These are phyloP conservation scores for Heliocybe sulcata DNA, from an alignment of 1,284 basidiomycete genomes.

Conservation along the genomic window DNA sequence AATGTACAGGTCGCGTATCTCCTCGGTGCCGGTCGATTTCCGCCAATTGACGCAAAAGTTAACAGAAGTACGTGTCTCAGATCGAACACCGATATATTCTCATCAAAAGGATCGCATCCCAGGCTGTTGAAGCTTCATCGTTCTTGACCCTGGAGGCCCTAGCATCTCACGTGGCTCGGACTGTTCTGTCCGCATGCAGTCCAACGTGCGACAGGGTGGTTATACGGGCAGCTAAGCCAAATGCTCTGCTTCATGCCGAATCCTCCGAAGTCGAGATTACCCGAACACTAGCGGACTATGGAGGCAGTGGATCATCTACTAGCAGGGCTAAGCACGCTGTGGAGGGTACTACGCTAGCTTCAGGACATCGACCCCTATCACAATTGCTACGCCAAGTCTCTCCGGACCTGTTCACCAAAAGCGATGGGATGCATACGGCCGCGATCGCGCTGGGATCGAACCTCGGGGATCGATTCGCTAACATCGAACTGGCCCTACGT, in stretches of 20 bases:
- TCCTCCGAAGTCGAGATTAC: constrained; percentile 57
- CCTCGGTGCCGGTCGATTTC: constrained; percentile 26
- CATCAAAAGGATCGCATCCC: not conserved
- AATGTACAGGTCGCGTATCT: constrained; percentile 13
- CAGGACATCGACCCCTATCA: not conserved
- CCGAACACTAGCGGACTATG: constrained; percentile 31
- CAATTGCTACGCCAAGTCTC: not conserved
- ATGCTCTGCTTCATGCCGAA: constrained; percentile 66
- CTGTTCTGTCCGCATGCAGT: constrained; percentile 23
- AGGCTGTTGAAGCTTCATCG: constrained; percentile 38
- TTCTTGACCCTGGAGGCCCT: constrained; percentile 76
- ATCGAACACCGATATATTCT: not conserved
- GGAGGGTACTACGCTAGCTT: not conserved
- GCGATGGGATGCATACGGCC: constrained; percentile 19
- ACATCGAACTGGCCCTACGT: constrained; percentile 74
- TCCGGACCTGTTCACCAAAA: not conserved
- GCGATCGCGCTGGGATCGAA: constrained; percentile 89
- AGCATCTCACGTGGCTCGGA: constrained; percentile 50
- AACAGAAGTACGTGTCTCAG: constrained; percentile 27
- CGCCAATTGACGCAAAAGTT: constrained; percentile 29
- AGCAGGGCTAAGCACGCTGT: too few species aligned
- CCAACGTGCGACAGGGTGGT: constrained; percentile 29
- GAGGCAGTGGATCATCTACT: not conserved
- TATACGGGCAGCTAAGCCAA: constrained; percentile 70
- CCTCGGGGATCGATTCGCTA: constrained; percentile 80